Conservation (phyloP, 2,329 filamentous ascomycete genomes). For the Didymella pinodella region DNA sequence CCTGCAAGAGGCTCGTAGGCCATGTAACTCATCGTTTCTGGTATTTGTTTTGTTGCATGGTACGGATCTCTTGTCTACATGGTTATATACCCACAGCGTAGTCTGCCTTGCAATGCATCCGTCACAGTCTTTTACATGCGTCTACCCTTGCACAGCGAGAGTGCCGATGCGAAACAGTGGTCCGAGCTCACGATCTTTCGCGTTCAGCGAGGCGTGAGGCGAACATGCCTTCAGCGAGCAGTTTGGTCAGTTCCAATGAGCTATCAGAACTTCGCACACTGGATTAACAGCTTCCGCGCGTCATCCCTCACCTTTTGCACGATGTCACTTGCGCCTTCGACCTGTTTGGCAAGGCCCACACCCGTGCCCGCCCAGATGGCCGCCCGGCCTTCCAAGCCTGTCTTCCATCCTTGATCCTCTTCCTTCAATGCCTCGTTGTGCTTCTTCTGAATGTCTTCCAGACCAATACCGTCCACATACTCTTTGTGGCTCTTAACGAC, state of each 20-base stretch:
- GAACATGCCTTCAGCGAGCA: background rate
- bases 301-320: conserved; percentile 54
- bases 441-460: conserved; percentile 54
- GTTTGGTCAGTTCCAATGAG: no score
- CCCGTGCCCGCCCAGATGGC: conserved; percentile 67
- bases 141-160: background rate
- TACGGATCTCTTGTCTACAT: conserved; percentile 24
- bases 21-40: background rate
- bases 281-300: conserved; percentile 42
- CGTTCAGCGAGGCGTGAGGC: background rate
- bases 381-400: conserved; percentile 60
- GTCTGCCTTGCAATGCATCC: conserved; percentile 23
- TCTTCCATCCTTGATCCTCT: conserved; percentile 61
- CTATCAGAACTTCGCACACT: background rate
- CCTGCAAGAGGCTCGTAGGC: conserved; percentile 31
- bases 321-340: conserved; percentile 61
- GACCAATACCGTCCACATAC: conserved; percentile 46
- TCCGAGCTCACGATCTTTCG: background rate
- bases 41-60: conserved; percentile 4
- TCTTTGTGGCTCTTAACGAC: conserved; percentile 61
- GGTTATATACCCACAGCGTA: conserved; percentile 26
- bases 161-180: conserved; percentile 8
- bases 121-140: background rate
- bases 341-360: conserved; percentile 63
- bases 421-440: conserved; percentile 58